These are phyloP conservation scores for Casuarina cunninghamiana DNA, from an alignment of 306 rosid species.

Conservation along the genomic window DNA sequence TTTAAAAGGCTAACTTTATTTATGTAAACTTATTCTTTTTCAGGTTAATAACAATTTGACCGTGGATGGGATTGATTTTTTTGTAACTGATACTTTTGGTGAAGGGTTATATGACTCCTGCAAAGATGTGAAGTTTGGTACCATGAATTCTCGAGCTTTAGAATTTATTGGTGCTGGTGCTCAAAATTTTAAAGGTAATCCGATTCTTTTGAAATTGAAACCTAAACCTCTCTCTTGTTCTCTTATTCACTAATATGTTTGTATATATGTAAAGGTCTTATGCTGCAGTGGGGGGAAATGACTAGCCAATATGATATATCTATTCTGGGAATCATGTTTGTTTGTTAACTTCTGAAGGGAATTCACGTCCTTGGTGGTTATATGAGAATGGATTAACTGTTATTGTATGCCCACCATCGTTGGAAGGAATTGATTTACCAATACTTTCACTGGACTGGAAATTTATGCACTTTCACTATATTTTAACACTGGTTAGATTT, in stretches of 20 bases:
- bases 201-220: conserved; percentile 31
- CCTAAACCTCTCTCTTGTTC: conserved; percentile 20
- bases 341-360: not conserved
- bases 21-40: conserved; percentile 25
- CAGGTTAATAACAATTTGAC: conserved; percentile 78
- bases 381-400: not conserved
- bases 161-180: conserved; percentile 90
- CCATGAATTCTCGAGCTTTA: conserved; percentile 78
- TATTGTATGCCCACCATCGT: not conserved
- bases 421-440: conserved; percentile 1
- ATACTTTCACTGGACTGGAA: not conserved
- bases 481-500: not conserved
- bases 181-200: conserved; percentile 72
- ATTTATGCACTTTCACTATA: not conserved
- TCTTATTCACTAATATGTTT: not conserved
- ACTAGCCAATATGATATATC: not conserved
- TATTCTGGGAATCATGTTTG: not conserved
- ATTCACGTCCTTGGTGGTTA: not conserved
- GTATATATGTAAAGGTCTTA: conserved; percentile 11
- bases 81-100: conserved; percentile 77
- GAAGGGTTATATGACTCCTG: conserved; percentile 91
- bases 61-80: conserved; percentile 83
- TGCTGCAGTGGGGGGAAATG: not conserved
- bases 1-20: conserved; percentile 14
- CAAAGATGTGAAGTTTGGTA: conserved; percentile 96